phyloP scores from a whole-genome alignment of 805 yeast genomes.

The Zygosaccharomyces bisporus region DNA sequence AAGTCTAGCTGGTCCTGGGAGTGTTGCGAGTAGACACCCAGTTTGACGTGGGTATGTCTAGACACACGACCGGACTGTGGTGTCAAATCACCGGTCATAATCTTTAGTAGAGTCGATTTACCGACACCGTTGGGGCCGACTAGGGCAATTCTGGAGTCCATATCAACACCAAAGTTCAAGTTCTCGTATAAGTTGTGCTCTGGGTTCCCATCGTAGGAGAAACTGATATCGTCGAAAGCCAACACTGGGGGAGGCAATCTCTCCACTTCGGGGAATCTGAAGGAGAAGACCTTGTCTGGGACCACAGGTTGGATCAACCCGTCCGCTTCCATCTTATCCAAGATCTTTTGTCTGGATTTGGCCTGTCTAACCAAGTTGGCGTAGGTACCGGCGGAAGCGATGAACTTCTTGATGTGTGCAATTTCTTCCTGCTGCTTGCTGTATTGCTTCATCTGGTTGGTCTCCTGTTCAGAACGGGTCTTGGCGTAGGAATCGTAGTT shows the following conservation, averaged over 20 bases:
- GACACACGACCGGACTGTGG: conserved; percentile 95
- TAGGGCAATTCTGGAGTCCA: conserved; percentile 97
- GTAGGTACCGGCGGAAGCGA: conserved; percentile 99
- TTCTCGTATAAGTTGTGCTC: conserved; percentile 88
- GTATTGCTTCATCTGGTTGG: conserved; percentile 97
- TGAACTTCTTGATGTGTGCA: conserved; percentile 95
- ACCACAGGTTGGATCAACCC: conserved; percentile 92
- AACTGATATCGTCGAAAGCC: conserved; percentile 92
- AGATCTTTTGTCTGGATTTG: conserved; percentile 97
- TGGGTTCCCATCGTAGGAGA: conserved; percentile 77
- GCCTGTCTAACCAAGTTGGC: conserved; percentile 98
- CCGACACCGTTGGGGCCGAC: conserved; percentile 99
- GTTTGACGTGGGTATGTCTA: conserved; percentile 94
- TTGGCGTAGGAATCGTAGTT: conserved; percentile 95
- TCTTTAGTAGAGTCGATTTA: conserved; percentile 89
- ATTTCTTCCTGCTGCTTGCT: conserved; percentile 98
- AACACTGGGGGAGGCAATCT: conserved; percentile 98
- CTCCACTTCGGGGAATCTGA: conserved; percentile 92
- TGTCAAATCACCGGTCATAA: conserved; percentile 91
- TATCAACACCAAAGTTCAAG: conserved; percentile 96
- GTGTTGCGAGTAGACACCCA: conserved; percentile 98
- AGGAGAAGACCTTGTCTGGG: conserved; percentile 88
- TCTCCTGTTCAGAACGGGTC: conserved; percentile 90
- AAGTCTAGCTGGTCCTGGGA: conserved; percentile 97
- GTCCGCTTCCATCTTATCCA: conserved; percentile 99